phyloP scores from a whole-genome alignment of 129 eudicot genomes.

The Artemisia annua region DNA sequence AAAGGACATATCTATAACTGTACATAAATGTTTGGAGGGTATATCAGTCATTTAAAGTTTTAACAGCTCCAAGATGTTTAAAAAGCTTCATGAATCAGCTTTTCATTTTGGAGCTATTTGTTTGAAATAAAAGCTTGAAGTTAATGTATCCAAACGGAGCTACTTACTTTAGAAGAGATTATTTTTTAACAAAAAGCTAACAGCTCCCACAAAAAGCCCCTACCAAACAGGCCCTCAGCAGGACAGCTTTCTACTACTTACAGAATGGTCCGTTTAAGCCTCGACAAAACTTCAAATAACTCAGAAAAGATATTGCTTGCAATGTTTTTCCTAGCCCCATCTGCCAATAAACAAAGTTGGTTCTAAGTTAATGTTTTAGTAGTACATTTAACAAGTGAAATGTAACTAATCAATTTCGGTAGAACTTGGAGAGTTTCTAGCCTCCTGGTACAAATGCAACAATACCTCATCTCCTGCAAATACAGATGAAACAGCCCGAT shows the following conservation, averaged over 20 bases:
- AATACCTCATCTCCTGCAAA: constrained; percentile 97
- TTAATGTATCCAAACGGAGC: no score
- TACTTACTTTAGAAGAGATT: no score
- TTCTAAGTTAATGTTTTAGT: constrained; percentile 1
- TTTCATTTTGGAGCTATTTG: no score
- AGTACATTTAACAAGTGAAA: constrained; percentile 8
- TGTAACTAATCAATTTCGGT: constrained; percentile 6
- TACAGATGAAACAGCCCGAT: constrained; percentile 10
- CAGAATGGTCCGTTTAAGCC: constrained; percentile 78
- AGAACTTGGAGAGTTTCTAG: constrained; percentile 12
- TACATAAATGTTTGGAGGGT: no score
- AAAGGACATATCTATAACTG: no score
- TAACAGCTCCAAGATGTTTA: no score
- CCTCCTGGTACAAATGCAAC: constrained; percentile 30
- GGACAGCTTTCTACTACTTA: constrained; percentile 34
- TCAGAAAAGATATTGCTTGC: constrained; percentile 85
- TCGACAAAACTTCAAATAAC: constrained; percentile 64
- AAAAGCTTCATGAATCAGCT: no score
- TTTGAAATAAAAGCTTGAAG: no score
- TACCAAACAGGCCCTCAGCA: no score
- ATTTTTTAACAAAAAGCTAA: no score
- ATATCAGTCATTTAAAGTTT: no score
- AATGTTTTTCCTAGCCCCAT: constrained; percentile 98
- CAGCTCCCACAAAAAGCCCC: no score
- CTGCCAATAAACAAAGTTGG: constrained; percentile 41